Evolutionary conservation across 495 filamentous ascomycete species (phyloP).

Genomic region (Hypoxylon intermedium): DNA sequence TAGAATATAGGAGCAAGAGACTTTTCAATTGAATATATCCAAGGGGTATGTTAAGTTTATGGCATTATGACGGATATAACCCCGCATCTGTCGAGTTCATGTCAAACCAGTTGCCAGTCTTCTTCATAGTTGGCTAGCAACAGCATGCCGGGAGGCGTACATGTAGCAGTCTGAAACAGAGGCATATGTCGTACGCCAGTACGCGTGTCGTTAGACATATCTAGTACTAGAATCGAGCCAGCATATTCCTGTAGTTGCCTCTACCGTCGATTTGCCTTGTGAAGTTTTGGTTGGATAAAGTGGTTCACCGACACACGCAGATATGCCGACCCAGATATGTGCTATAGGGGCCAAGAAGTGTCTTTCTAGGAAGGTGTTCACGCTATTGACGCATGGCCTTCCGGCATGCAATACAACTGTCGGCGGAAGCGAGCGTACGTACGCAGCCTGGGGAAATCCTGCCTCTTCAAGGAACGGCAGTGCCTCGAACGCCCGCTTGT

Average conservation of each 20-base stretch:
- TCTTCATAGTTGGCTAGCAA: constrained; percentile 5
- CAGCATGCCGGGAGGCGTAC: constrained; percentile 2
- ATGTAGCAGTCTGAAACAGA: constrained; percentile 14
- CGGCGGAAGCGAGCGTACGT: constrained; percentile 17
- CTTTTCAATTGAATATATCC: neutral
- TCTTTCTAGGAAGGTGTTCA: constrained; percentile 7
- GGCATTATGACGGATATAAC: neutral
- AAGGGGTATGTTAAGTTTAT: neutral
- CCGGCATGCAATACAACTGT: constrained; percentile 18
- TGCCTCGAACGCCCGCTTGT: constrained; percentile 7
- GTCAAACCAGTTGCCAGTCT: neutral
- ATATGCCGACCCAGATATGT: neutral
- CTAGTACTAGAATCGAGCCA: neutral
- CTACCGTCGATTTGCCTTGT: neutral
- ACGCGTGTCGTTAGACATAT: constrained; percentile 12
- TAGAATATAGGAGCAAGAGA: neutral
- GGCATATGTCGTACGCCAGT: constrained; percentile 19
- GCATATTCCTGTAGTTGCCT: neutral
- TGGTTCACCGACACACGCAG: constrained; percentile 14
- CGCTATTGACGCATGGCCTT: constrained; percentile 23
- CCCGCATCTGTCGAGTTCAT: neutral
- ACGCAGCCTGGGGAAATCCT: constrained; percentile 32
- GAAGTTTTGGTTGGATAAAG: neutral
- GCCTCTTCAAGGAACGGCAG: constrained; percentile 18
- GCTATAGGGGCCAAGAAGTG: constrained; percentile 8